Evolutionary conservation across 495 filamentous ascomycete species (phyloP), one percentile per base, ranked within the genome.

Genomic region (Hypoxylon fuscum): DNA sequence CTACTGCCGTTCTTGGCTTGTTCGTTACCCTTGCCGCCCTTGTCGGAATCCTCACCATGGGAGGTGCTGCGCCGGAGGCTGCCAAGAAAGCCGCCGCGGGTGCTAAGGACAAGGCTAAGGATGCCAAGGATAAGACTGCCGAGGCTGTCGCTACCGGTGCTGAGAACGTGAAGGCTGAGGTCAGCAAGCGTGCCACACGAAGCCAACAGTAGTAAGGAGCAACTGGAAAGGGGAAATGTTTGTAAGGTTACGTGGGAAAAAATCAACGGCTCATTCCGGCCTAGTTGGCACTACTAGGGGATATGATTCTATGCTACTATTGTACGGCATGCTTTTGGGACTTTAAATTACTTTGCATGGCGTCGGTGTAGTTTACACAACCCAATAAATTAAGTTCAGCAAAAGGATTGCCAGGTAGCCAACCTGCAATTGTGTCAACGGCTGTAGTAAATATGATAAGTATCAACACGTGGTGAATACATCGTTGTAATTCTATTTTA

Each of bases 71-170:
- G 11, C 77, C 78, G 7, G 70, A 72, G 22, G 73, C 63, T 23
- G 68, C 66, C 60, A 81, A 81, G 79, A 87, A 87, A 74, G 81
- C 79, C 32, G 85, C 83, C 23, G 80, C 86, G 65, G 88, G 91
- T 74, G 86, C 81, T 54, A 93, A 93, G 86, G 85, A 86, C 59
- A 81, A 86, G 64, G 90, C 86, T 18, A 79, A 78, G 64, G 85
- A 87, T 51, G 80, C 79, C 64, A 95, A 95, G 86, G 91, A 93
- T 79, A 91, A 96, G 84, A 83, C 82, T 27, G 84, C 83, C 3
- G 85, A 90, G 76, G 89, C 88, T 56, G 81, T 83, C 64, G 73
- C 86, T 49, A 83, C 85, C 53, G 84, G 87, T 44, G 81, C 85
- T 41, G 89, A 92, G 55, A 82, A 85, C 21, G 84, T 76, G 59